Base-by-base conservation (phyloP, 2,329 filamentous ascomycete species). In the Neonectria sp. region DNA sequence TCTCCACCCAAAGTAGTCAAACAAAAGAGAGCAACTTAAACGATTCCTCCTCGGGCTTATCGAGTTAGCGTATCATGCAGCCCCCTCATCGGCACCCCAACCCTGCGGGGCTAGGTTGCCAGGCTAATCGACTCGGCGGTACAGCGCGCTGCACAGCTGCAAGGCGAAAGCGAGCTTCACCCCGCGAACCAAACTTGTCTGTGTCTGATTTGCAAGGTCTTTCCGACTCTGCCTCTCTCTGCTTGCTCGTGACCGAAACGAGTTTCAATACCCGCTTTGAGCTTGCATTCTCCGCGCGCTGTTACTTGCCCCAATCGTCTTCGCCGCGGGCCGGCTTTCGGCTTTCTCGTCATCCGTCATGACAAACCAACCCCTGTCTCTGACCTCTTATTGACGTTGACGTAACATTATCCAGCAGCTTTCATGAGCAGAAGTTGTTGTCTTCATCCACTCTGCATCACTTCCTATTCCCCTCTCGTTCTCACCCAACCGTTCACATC, bases 311-410 rank as follows among this genome's bases (percentile, higher is more conserved):
- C 27, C 52, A 60, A 46, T 35, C 35, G 5, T 21, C 58, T 51
- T 17, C 35, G 35, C 43, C 40, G 56, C 52, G 56, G 52, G 31
- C 63, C 66, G 66, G 55, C 33, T n/a, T 31, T 56, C 65, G 61
- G 62, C 57, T 43, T 35, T 21, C 45, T 33, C 15, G 33, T 33
- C 48, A 29, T 25, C 13, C 61, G 60, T 21, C 17, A 55, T 57
- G 60, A 25, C 64, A 21, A 46, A 55, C 29, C 37, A 40, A n/a
- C n/a, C n/a, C 51, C 12, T 4, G 51, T 15, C 31, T 24, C n/a
- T 24, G 31, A n/a, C 51, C 27, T 51, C 46, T 53, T 35, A 25
- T 24, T 25, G 51, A 35, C 25, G 12, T 53, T 21, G 51, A 53
- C n/a, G 12, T 35, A 17, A n/a, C 51, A 35, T 25, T 51, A 17